phyloP scores from a whole-genome alignment of 75 land plant genomes.

The Chamaecyparis obtusa region DNA sequence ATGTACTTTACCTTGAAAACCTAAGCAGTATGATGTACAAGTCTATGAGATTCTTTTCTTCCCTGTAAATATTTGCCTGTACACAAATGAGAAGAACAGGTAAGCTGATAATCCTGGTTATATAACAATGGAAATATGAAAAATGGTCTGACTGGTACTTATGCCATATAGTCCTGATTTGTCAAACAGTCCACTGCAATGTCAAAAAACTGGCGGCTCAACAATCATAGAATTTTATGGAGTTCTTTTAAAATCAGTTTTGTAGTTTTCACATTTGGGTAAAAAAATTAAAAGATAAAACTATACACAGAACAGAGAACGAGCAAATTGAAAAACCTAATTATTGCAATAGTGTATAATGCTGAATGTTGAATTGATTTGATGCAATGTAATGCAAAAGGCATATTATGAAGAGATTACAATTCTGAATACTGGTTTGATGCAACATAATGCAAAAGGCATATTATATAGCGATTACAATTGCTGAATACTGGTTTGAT shows the following conservation, averaged over 20 bases:
- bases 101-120: background rate
- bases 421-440: background rate
- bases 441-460: background rate
- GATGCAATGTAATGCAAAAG: background rate
- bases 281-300: background rate
- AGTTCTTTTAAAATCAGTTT: background rate
- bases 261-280: background rate
- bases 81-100: constrained; percentile 7
- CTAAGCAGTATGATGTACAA: constrained; percentile 85
- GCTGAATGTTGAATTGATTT: too few relatives aligned
- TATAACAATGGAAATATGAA: background rate
- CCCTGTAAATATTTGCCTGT: constrained; percentile 87
- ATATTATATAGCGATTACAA: background rate
- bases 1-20: constrained; percentile 70
- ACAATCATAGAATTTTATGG: background rate
- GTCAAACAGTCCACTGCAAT: background rate
- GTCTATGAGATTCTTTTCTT: constrained; percentile 79
- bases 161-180: background rate
- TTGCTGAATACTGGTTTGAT: too few relatives aligned
- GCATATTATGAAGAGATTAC: too few relatives aligned
- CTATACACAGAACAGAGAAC: background rate
- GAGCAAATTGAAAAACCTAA: background rate
- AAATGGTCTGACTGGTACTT: background rate
- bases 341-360: background rate
- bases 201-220: background rate